Conservation (phyloP, 306 rosid genomes). For the Lithocarpus polystachyus region DNA sequence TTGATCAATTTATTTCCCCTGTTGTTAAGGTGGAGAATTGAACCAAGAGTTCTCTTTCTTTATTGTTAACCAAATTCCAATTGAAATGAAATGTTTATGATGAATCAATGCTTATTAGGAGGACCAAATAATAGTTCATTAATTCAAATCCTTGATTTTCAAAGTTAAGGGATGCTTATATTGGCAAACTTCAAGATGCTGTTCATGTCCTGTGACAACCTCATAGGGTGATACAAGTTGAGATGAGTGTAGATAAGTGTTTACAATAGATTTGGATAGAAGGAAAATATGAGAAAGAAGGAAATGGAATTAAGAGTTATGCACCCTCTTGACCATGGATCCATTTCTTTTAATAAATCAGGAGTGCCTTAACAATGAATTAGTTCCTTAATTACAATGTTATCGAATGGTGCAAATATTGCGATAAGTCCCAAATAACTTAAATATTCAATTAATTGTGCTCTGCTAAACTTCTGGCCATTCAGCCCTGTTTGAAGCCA, state of each 20-base stretch:
- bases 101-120: not conserved
- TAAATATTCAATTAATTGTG: not conserved
- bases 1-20: not conserved
- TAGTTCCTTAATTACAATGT: not conserved
- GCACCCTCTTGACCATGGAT: not conserved
- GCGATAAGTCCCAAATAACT: not conserved
- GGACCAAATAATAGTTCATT: not conserved
- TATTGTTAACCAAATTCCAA: not conserved
- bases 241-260: not conserved
- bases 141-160: not conserved
- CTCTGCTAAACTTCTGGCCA: not conserved
- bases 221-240: not conserved
- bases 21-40: not conserved
- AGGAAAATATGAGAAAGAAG: not conserved
- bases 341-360: not conserved
- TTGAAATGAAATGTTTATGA: not conserved
- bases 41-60: not conserved
- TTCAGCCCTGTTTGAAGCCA: not conserved
- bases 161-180: not conserved
- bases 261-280: not conserved
- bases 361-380: not conserved
- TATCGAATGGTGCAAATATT: not conserved
- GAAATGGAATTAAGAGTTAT: not conserved
- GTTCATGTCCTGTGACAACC: not conserved
- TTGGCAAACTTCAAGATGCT: not conserved